These are phyloP conservation scores for Cardiospermum halicacabum DNA, from an alignment of 345 rosid genomes.

Conservation along the genomic window DNA sequence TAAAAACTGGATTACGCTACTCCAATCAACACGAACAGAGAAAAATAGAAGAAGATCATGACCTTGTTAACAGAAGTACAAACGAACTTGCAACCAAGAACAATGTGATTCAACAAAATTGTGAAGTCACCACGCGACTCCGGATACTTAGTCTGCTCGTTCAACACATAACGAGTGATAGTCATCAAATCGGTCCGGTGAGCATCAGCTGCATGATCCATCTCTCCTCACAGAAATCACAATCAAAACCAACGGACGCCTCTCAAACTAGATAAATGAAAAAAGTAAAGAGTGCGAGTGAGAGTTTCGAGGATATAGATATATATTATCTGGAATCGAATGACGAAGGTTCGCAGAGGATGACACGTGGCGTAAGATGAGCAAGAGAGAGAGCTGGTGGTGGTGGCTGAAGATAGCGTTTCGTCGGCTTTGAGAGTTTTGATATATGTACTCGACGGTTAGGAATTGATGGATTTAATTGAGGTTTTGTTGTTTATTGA, in stretches of 20 bases:
- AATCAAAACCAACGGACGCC: no score
- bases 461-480: neutral
- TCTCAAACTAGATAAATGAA: neutral
- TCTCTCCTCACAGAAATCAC: conserved; percentile 14
- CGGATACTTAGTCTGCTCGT: conserved; percentile 83
- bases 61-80: conserved; percentile 97
- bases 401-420: conserved; percentile 39
- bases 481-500: neutral
- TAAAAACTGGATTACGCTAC: no score
- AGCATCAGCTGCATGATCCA: conserved; percentile 92
- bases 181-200: conserved; percentile 96
- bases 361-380: conserved; percentile 60
- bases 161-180: conserved; percentile 77
- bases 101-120: conserved; percentile 88
- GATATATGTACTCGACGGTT: conserved; percentile 9
- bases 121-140: conserved; percentile 98
- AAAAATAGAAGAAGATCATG: neutral
- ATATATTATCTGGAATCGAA: conserved; percentile 15
- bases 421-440: conserved; percentile 28
- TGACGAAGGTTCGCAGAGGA: conserved; percentile 18
- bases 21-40: neutral
- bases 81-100: conserved; percentile 97
- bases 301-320: conserved; percentile 23
- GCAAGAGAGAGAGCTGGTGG: conserved; percentile 33
- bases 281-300: neutral